Evolutionary conservation across 192 early-diverging fungal genomes (phyloP), one percentile per base, ranked within the genome.

Genomic region (Phycomyces nitens): DNA sequence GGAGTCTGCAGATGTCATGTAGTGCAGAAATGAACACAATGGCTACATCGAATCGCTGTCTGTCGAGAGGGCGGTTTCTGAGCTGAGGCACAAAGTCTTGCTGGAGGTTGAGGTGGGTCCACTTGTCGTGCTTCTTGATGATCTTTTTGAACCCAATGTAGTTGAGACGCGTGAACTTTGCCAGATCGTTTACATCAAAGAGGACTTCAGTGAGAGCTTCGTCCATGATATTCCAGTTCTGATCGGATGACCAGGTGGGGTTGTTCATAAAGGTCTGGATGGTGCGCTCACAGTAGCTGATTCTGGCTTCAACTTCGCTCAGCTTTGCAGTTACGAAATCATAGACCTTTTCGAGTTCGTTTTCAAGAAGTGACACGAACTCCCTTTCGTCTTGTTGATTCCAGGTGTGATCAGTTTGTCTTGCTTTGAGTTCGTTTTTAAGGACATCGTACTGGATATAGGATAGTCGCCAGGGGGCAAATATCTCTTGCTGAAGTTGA

Each of bases 81-180:
- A 98, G 75, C 69, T 89, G 80, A 75, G 88, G 75, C 72, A 84
- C 78, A 76, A 90, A 89, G 71, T 89, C 70, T 47, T 88, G 84
- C 74, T 90, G 80, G 39, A 99, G 74, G 40, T 83, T 73, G 65
- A 85, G 88, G 12, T 68, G 71, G 23, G 94, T 92, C 75, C 92
- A 89, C 70, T 94, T 94, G 74, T 99, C 96, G 70, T 99, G 97
- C 77, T 99, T 99, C 78, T 99, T 99, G 68, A 99, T 79, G 69
- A 98, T 98, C 81, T 96, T 89, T 60, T 87, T 82, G 63, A 93
- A 91, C 21, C 88, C 91, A n/a, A 87, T 87, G 67, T 88, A 93
- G 78, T 93, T 93, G 66, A 90, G 77, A 3, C 91, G 80, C n/a
- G 84, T 85, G 58, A 86, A 93, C 69, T 88, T 90, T 56, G 89